phyloP scores from a whole-genome alignment of 148 eudicot genomes.

The Cornus florida region DNA sequence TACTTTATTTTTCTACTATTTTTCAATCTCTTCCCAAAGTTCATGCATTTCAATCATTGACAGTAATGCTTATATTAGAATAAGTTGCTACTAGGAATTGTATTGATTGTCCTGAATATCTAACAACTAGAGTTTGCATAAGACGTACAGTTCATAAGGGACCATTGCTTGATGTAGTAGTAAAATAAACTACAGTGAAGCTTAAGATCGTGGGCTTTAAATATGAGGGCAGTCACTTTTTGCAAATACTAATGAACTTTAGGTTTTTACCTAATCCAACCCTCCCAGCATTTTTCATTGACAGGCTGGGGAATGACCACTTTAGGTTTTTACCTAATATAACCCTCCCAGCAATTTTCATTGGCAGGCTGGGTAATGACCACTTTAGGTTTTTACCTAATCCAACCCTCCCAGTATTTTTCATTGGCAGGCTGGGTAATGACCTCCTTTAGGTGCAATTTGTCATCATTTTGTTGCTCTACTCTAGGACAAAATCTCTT shows the following conservation, averaged over 20 bases:
- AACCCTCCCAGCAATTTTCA: background rate
- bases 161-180: background rate
- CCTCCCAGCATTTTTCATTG: background rate
- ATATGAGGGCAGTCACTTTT: background rate
- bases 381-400: background rate
- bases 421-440: background rate
- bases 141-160: background rate
- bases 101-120: background rate
- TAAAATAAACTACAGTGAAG: background rate
- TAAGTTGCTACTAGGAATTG: background rate
- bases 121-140: too few relatives aligned
- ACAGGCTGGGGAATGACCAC: background rate
- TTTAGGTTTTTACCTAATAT: background rate
- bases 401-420: background rate
- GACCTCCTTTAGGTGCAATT: background rate
- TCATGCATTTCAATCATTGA: background rate
- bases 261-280: background rate
- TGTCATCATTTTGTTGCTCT: background rate
- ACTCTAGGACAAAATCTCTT: slow-evolving; percentile 6
- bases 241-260: background rate
- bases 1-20: background rate
- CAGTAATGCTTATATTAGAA: background rate
- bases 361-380: background rate
- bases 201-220: too few relatives aligned
- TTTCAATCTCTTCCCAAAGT: background rate